Percentiles rank a stretch among this genome's conserved stretches.
Evolutionary conservation across 176 grass and related monocot species (phyloP).

Genomic region (Chrysopogon serrulatus): DNA sequence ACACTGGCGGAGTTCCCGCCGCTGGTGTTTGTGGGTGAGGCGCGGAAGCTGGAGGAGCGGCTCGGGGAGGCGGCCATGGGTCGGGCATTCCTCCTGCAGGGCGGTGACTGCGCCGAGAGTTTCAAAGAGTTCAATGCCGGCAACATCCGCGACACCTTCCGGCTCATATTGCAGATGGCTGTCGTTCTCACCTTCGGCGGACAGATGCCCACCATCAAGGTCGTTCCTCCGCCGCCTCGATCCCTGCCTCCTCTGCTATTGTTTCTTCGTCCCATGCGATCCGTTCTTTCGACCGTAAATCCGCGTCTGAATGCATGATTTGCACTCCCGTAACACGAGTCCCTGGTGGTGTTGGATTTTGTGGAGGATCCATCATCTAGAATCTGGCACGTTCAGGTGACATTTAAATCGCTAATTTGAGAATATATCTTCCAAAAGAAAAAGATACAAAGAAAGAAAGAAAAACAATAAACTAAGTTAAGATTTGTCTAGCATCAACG

Average conservation of each 20-base stretch:
- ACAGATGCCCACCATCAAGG: constrained; percentile 38
- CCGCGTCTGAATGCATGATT: not conserved
- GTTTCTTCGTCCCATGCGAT: not conserved
- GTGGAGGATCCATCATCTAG: not conserved
- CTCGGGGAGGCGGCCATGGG: constrained; percentile 54
- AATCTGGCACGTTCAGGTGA: not conserved
- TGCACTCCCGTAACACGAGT: not conserved
- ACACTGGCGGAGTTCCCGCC: constrained; percentile 13
- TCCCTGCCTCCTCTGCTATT: not conserved
- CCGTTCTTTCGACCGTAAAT: not conserved
- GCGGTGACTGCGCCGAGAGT: constrained; percentile 69
- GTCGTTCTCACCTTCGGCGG: constrained; percentile 40
- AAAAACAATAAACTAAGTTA: not conserved
- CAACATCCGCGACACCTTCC: constrained; percentile 53
- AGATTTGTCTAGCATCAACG: not conserved
- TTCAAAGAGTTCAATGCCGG: constrained; percentile 51
- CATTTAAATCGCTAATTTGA: not conserved
- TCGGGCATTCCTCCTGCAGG: constrained; percentile 53
- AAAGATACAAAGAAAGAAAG: not conserved
- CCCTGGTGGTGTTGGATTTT: not conserved
- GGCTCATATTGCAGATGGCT: constrained; percentile 36
- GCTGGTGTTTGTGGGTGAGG: constrained; percentile 35
- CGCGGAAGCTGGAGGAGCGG: constrained; percentile 44
- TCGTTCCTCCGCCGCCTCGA: not conserved
- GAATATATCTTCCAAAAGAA: not conserved